A percentile compares a stretch with the other conserved stretches of the same genome.
Evolutionary conservation across 176 grass and related monocot genomes (phyloP).

Genomic region (Areca catechu): DNA sequence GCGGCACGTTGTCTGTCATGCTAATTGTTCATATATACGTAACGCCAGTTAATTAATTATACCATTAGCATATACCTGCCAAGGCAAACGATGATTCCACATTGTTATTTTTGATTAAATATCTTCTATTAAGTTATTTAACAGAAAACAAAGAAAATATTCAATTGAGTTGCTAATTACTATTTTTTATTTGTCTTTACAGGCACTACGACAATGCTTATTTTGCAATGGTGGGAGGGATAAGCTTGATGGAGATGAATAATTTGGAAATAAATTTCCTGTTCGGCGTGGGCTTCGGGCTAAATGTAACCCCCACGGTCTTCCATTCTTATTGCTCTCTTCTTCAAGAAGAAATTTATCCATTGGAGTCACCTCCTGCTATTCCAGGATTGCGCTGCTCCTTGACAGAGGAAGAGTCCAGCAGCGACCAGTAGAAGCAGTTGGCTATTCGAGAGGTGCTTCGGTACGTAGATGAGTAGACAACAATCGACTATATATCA

Average conservation of each 20-base stretch:
- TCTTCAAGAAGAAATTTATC: conserved; percentile 32
- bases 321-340: conserved; percentile 34
- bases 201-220: conserved; percentile 42
- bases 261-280: conserved; percentile 50
- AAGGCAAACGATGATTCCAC: too few relatives aligned
- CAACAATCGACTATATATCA: background rate
- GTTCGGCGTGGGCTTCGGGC: conserved; percentile 30
- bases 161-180: background rate
- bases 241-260: conserved; percentile 55
- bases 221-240: conserved; percentile 39
- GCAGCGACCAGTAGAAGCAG: conserved; percentile 22
- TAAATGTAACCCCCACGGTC: conserved; percentile 31
- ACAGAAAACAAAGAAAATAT: conserved; percentile 23
- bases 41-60: too few relatives aligned
- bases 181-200: background rate
- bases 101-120: too few relatives aligned
- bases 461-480: background rate
- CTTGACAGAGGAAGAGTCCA: conserved; percentile 37
- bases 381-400: conserved; percentile 19
- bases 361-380: conserved; percentile 16
- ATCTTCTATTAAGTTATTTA: too few relatives aligned
- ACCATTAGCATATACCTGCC: too few relatives aligned
- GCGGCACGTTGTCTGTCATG: too few relatives aligned
- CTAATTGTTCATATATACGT: too few relatives aligned
- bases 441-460: conserved; percentile 23